Evolutionary conservation across 1,284 basidiomycete species (phyloP).

Genomic region (Ganoderma boninense): DNA sequence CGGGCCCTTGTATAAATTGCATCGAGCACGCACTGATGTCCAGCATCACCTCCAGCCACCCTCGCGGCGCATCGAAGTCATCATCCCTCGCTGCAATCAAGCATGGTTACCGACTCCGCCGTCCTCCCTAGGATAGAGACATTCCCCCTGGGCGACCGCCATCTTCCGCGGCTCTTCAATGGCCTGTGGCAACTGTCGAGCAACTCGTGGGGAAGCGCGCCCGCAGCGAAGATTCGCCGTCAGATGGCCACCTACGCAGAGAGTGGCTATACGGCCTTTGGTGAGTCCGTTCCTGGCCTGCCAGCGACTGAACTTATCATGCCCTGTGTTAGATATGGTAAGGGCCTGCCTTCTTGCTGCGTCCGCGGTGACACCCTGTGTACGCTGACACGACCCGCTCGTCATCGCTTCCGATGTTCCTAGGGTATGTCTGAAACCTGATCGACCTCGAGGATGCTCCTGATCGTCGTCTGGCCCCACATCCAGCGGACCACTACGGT

Average conservation of each 20-base stretch:
- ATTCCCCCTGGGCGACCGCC: constrained; percentile 67
- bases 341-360: constrained; percentile 19
- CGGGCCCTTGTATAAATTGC: constrained; percentile 15
- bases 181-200: constrained; percentile 87
- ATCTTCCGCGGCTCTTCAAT: constrained; percentile 73
- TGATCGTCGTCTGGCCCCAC: not conserved
- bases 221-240: constrained; percentile 68
- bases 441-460: not conserved
- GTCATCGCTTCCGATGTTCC: not conserved
- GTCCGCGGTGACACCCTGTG: not conserved
- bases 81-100: constrained; percentile 4
- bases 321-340: constrained; percentile 48
- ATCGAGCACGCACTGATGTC: not conserved
- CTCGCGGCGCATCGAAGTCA: constrained; percentile 3
- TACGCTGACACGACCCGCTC: not conserved
- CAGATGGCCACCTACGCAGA: constrained; percentile 73
- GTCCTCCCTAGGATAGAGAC: constrained; percentile 36
- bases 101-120: constrained; percentile 19
- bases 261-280: constrained; percentile 74
- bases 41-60: not conserved
- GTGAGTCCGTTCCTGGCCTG: constrained; percentile 13
- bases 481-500: constrained; percentile 83
- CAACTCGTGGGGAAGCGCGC: constrained; percentile 82
- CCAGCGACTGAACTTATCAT: constrained; percentile 5
- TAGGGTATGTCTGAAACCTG: constrained; percentile 28